Evolutionary conservation across 257 asterid genomes (phyloP), one percentile per base, ranked within the genome.

Genomic region (Ocimum tenuiflorum): DNA sequence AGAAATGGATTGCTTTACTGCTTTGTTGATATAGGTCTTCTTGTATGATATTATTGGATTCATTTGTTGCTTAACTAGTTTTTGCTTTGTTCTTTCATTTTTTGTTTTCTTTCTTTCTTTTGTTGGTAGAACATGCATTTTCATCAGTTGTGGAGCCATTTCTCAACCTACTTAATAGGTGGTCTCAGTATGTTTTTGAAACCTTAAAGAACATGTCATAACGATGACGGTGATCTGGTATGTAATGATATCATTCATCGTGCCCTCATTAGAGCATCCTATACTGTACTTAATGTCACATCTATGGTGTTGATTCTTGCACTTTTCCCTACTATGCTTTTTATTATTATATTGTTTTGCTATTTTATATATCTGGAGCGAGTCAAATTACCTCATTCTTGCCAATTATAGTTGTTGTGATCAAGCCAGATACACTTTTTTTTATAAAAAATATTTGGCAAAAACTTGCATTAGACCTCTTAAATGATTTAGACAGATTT

Each of bases 41-140:
- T 45, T 64, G 69, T 78, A 74, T 69, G 65, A 60, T 67, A 65
- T 65, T 60, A 82, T 82, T 84, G 85, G 84, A 87, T 87, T 87
- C 74, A 79, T 86, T 86, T 73, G 74, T 81, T 81, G 43, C 53
- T 65, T 9, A 36, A 43, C 7, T 70, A 29, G 46, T 11, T 39
- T 12, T 29, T 4, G 29, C 6, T 19, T 22, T 48, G 42, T 17
- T 3, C n/a, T n/a, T n/a, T n/a, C n/a, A n/a, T n/a, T n/a, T n/a
- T n/a, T n/a, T n/a, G n/a, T n/a, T n/a, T n/a, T n/a, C n/a, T 41
- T 13, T 19, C n/a, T 48, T 51, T 17, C 9, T 47, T 47, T 17
- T 33, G 33, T 1, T 39, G 13, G 57, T 61, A 53, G 41, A 42
- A 70, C 57, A 14, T 62, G 59, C 51, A 47, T 51, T 70, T 70